Evolutionary conservation across 495 filamentous ascomycete genomes (phyloP), one percentile per base, ranked within the genome.

Genomic region (Corynascus novoguineensis): DNA sequence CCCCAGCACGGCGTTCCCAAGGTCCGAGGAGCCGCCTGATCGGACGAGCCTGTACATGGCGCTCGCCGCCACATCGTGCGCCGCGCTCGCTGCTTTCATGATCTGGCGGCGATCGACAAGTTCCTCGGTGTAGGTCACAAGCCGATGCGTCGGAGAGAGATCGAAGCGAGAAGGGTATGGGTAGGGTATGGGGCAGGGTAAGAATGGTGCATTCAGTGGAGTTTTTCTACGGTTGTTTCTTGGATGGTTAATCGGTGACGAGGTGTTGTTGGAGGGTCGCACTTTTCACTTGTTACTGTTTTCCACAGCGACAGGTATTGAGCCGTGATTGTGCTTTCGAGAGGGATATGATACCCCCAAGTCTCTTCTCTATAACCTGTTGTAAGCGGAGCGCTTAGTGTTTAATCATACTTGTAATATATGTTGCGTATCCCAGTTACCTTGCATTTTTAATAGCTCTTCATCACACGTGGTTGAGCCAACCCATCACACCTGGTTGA

Each of bases 1-100:
- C 64, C 93, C 93, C 2, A 89, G 85, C 54, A 87, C 82, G 0
- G 92, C 87, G 8, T 95, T 92, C 68, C 92, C 93, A 3, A 90
- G 88, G 68, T 87, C 76, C 25, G 85, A 97, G 47, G 89, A 92
- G 52, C 89, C 90, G 60, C 81, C 83, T 9, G 92, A 97, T 68
- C 80, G 88, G 65, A 89, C 89, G 59, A 83, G 85, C 49, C 75
- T 95, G 66, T 96, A 93, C 62, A 84, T 97, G 67, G 90, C 89
- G 2, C 70, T 95, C 0, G 89, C 87, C 4, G 90, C 88, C 9
- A 85, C 87, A 15, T 81, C 86, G 14, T 92, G 88, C 61, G 91
- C 89, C 4, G 86, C 83, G 17, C 82, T 88, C n/a, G 89, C 89
- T 7, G 85, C 86, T 4, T 84, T 87, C 24, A 86, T 90, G 77